These are phyloP conservation scores for Viola odorata DNA, from an alignment of 345 rosid genomes.

Conservation along the genomic window DNA sequence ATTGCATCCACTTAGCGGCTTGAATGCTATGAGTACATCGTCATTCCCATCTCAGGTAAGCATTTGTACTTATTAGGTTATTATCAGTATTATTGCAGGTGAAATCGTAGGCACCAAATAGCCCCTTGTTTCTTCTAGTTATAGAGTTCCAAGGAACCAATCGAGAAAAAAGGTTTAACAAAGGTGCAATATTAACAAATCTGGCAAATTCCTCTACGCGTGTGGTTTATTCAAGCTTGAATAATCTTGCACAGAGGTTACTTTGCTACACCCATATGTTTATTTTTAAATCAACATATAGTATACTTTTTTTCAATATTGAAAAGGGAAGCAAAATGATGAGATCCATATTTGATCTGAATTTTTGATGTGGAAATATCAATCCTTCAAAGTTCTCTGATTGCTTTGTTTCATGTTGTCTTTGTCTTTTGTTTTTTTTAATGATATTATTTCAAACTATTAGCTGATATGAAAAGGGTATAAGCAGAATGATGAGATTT, in stretches of 20 bases:
- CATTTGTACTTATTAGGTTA: no score
- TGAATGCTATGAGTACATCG: no score
- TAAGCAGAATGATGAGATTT: not conserved
- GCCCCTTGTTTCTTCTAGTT: constrained; percentile 37
- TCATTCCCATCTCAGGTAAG: no score
- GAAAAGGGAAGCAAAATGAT: constrained; percentile 26
- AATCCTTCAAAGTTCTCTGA: constrained; percentile 47
- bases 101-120: constrained; percentile 21
- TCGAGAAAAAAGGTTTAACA: constrained; percentile 14
- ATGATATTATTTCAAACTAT: not conserved
- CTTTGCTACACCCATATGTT: constrained; percentile 2
- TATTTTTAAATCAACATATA: no score
- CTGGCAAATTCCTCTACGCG: not conserved
- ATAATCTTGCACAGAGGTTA: constrained; percentile 1
- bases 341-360: constrained; percentile 20
- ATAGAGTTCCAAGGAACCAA: constrained; percentile 25
- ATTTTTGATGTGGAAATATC: constrained; percentile 27
- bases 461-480: no score
- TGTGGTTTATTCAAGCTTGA: constrained; percentile 1
- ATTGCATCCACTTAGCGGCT: no score
- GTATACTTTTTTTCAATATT: no score
- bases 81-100: no score
- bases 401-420: constrained; percentile 13
- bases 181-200: constrained; percentile 22
- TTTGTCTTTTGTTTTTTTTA: not conserved